These are phyloP conservation scores for Sanchytrium tribonematis DNA, from an alignment of 371 early-diverging fungal genomes.

Conservation along the genomic window DNA sequence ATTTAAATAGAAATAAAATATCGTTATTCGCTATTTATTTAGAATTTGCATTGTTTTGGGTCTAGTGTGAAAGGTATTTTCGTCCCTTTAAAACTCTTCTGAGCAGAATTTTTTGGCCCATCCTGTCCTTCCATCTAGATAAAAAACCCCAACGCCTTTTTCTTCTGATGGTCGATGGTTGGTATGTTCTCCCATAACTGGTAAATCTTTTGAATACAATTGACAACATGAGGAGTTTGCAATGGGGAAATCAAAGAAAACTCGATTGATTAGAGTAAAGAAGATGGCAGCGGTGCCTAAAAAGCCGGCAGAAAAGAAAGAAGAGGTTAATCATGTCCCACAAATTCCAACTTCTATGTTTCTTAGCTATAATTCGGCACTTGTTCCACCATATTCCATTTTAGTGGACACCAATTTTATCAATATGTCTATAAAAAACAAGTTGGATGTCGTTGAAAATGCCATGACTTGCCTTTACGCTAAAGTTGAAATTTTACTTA, in stretches of 20 bases:
- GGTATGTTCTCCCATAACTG: constrained; percentile 57
- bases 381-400: constrained; percentile 95
- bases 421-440: constrained; percentile 96
- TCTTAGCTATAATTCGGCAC: constrained; percentile 79
- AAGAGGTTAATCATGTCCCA: constrained; percentile 11
- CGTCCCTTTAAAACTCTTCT: constrained; percentile 57
- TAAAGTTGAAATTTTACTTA: constrained; percentile 45
- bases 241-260: not conserved
- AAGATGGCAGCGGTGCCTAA: not conserved
- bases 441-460: constrained; percentile 77
- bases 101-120: constrained; percentile 41
- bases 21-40: no score
- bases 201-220: not conserved
- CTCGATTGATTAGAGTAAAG: not conserved
- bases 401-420: constrained; percentile 99
- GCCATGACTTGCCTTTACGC: constrained; percentile 97
- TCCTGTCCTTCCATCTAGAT: constrained; percentile 37
- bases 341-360: constrained; percentile 84
- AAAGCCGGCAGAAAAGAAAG: not conserved
- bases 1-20: no score
- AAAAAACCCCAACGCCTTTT: constrained; percentile 79
- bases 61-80: constrained; percentile 28
- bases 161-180: constrained; percentile 60
- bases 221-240: not conserved
- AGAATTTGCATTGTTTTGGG: no score